phyloP scores from a whole-genome alignment of 352 stramenopile species.

The Pythium angustatum region DNA sequence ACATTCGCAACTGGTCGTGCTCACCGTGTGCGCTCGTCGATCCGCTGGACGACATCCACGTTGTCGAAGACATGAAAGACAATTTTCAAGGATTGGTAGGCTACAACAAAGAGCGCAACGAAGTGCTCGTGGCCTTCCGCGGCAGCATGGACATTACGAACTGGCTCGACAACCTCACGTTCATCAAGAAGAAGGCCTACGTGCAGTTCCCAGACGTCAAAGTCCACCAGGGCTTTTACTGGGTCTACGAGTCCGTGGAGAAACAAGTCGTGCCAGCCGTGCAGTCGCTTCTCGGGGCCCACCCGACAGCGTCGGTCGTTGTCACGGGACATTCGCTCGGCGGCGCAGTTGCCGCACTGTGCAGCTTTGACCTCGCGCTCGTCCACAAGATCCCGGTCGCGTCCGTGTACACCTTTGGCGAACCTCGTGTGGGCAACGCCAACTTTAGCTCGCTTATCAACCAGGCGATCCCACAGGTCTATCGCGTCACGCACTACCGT shows the following conservation, averaged over 20 bases:
- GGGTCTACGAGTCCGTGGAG: slow-evolving; percentile 70
- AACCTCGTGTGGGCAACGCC: slow-evolving; percentile 72
- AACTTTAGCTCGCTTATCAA: slow-evolving; percentile 61
- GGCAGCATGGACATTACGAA: slow-evolving; percentile 83
- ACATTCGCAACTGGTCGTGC: slow-evolving; percentile 79
- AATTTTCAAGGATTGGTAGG: slow-evolving; percentile 82
- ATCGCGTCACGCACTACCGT: slow-evolving; percentile 75
- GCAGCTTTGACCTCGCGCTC: slow-evolving; percentile 70
- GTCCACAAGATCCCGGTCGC: slow-evolving; percentile 57
- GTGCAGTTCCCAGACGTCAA: slow-evolving; percentile 50
- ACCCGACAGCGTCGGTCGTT: slow-evolving; percentile 53
- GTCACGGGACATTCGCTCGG: slow-evolving; percentile 79
- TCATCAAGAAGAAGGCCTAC: slow-evolving; percentile 75
- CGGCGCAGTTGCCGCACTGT: slow-evolving; percentile 69
- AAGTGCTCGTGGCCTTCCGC: slow-evolving; percentile 75
- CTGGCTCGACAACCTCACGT: slow-evolving; percentile 87
- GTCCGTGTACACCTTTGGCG: slow-evolving; percentile 73
- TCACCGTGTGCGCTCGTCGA: slow-evolving; percentile 63
- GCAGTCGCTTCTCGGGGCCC: slow-evolving; percentile 28
- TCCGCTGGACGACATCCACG: slow-evolving; percentile 42
- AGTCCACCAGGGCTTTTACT: slow-evolving; percentile 84
- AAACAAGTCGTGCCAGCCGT: slow-evolving; percentile 47
- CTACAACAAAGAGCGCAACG: slow-evolving; percentile 53
- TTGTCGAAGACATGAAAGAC: slow-evolving; percentile 71
- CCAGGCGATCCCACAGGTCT: slow-evolving; percentile 59